A percentile compares a stretch with the other conserved stretches of the same genome.
Conservation (phyloP, 352 stramenopile species). For the Phytophthora citricola region DNA sequence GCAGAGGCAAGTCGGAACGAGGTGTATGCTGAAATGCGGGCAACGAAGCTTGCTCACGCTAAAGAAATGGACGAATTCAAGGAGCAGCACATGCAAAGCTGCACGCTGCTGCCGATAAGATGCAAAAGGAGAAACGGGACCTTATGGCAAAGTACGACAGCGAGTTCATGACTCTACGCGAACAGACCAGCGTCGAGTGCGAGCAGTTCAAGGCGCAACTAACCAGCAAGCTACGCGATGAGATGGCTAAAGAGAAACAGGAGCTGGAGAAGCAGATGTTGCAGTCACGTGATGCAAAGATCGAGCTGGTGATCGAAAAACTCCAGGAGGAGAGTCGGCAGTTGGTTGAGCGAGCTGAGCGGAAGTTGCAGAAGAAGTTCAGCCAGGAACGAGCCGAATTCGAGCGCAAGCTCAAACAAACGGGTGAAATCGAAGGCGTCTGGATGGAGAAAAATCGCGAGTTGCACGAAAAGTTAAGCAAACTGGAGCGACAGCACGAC, state of each 20-base stretch:
- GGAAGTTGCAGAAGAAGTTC: slow-evolving; percentile 52
- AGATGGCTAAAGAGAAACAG: slow-evolving; percentile 66
- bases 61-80: slow-evolving; percentile 77
- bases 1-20: slow-evolving; percentile 67
- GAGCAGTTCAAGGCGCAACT: slow-evolving; percentile 73
- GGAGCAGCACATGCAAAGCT: slow-evolving; percentile 44
- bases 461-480: slow-evolving; percentile 71
- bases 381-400: slow-evolving; percentile 70
- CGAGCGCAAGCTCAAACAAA: slow-evolving; percentile 79
- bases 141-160: slow-evolving; percentile 66
- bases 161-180: slow-evolving; percentile 56
- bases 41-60: slow-evolving; percentile 52
- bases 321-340: slow-evolving; percentile 73
- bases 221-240: slow-evolving; percentile 55
- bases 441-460: slow-evolving; percentile 90
- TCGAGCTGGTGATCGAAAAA: slow-evolving; percentile 84
- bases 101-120: slow-evolving; percentile 41
- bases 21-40: slow-evolving; percentile 55
- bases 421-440: slow-evolving; percentile 77
- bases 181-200: slow-evolving; percentile 68
- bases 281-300: slow-evolving; percentile 74
- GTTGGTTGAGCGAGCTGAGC: slow-evolving; percentile 60
- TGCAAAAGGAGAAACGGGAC: slow-evolving; percentile 74
- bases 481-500: slow-evolving; percentile 57
- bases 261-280: slow-evolving; percentile 78